A percentile compares a stretch with the other conserved stretches of the same genome.
Evolutionary conservation across 2,329 filamentous ascomycete genomes (phyloP).

Genomic region (Calonectria multiphialidica): DNA sequence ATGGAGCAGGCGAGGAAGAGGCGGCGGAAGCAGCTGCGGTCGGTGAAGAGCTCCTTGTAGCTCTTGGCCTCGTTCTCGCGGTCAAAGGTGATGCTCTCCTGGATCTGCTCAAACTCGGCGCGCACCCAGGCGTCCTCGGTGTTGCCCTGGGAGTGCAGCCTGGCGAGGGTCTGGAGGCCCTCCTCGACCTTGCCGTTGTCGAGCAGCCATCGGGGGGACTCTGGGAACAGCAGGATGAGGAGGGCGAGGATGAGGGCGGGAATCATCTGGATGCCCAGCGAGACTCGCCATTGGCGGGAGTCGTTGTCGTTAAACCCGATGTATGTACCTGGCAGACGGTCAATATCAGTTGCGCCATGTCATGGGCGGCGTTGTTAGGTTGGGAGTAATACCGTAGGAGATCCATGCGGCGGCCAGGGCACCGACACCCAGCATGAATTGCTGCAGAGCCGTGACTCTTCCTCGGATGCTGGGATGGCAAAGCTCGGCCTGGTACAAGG

Average conservation of each 20-base stretch:
- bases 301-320: conserved; percentile 44
- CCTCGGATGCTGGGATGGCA: conserved; percentile 84
- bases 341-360: background rate
- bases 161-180: conserved; percentile 75
- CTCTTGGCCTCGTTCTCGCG: conserved; percentile 78
- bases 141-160: conserved; percentile 78
- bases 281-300: conserved; percentile 51
- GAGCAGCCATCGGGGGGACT: conserved; percentile 81
- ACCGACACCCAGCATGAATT: conserved; percentile 86
- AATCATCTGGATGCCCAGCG: conserved; percentile 76
- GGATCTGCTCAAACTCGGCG: conserved; percentile 80
- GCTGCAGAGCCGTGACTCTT: conserved; percentile 79
- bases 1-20: conserved; percentile 77
- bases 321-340: conserved; percentile 43
- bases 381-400: conserved; percentile 67
- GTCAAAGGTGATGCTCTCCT: conserved; percentile 73
- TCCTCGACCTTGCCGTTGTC: conserved; percentile 75
- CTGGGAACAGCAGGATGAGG: conserved; percentile 78
- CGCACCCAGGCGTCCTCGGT: conserved; percentile 76
- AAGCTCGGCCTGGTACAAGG: conserved; percentile 84
- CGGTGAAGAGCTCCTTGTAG: conserved; percentile 75
- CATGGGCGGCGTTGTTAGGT: background rate
- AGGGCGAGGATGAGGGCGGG: conserved; percentile 74
- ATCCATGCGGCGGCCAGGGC: conserved; percentile 80
- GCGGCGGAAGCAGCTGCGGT: conserved; percentile 74